Evolutionary conservation across 768 basidiomycete species (phyloP).

Genomic region (Suillus ampliporus): DNA sequence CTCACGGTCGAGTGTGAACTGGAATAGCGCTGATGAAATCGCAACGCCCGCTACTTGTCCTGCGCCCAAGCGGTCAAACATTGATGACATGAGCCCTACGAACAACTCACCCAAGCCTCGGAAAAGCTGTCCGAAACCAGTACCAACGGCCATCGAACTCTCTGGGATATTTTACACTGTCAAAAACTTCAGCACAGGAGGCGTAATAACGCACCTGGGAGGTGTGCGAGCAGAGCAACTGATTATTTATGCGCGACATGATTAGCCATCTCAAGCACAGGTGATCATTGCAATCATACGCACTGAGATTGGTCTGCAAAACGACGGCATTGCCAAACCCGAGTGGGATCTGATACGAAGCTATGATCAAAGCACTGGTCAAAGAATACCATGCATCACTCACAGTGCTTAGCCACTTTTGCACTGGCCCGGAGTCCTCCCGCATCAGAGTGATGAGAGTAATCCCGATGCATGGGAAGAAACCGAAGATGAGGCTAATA

Average conservation of each 20-base stretch:
- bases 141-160: constrained; percentile 57
- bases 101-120: constrained; percentile 56
- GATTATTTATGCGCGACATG: constrained; percentile 9
- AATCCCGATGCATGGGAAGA: constrained; percentile 56
- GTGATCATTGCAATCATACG: constrained; percentile 24
- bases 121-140: constrained; percentile 64
- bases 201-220: constrained; percentile 47
- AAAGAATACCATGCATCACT: constrained; percentile 14
- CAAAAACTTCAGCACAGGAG: constrained; percentile 4
- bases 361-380: constrained; percentile 13
- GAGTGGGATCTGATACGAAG: constrained; percentile 53
- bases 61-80: constrained; percentile 15
- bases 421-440: constrained; percentile 47
- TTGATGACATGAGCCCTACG: background rate
- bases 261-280: constrained; percentile 16
- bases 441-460: constrained; percentile 48
- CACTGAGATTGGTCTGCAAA: constrained; percentile 64
- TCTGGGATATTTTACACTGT: constrained; percentile 29
- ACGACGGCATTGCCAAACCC: constrained; percentile 73
- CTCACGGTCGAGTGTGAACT: constrained; percentile 52
- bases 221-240: constrained; percentile 63
- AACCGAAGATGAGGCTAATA: constrained; percentile 54
- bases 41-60: constrained; percentile 69
- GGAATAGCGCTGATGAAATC: constrained; percentile 63
- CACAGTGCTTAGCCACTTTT: constrained; percentile 60